These are phyloP conservation scores for Ganoderma sinense DNA, from an alignment of 1,284 basidiomycete genomes.

Conservation along the genomic window DNA sequence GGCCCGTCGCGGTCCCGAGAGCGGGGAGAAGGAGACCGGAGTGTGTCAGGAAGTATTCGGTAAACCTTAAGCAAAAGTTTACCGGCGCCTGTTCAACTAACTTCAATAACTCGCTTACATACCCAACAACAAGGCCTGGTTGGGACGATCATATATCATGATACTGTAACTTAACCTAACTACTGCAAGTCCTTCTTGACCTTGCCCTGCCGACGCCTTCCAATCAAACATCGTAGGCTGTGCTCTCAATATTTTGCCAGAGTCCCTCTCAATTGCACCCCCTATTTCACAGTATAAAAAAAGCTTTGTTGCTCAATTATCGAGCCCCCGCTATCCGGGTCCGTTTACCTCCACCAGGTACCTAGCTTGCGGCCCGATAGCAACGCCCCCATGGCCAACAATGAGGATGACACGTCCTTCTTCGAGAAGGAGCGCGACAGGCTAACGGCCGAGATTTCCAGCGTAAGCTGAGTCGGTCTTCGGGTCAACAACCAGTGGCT, in stretches of 20 bases:
- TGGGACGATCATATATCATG: too few relatives aligned
- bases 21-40: background rate
- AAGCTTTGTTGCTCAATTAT: background rate
- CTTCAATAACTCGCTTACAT: background rate
- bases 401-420: constrained; percentile 67
- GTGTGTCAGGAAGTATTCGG: background rate
- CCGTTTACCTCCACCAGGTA: background rate
- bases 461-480: constrained; percentile 52
- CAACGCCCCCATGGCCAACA: constrained; percentile 9
- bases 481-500: background rate
- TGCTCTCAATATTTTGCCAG: background rate
- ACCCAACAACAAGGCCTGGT: background rate
- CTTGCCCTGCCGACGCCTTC: background rate
- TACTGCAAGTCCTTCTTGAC: background rate
- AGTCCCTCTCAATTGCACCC: background rate
- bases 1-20: background rate
- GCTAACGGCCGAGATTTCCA: constrained; percentile 74
- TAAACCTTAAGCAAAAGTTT: background rate
- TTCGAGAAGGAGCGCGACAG: constrained; percentile 83
- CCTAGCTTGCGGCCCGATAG: background rate
- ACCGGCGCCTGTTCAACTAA: background rate
- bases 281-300: background rate
- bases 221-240: background rate
- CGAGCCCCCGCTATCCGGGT: background rate
- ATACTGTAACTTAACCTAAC: too few relatives aligned